A percentile compares a stretch with the other conserved stretches of the same genome.
These are phyloP conservation scores for Dichomitus squalens DNA, from an alignment of 1,284 basidiomycete genomes.

Conservation along the genomic window DNA sequence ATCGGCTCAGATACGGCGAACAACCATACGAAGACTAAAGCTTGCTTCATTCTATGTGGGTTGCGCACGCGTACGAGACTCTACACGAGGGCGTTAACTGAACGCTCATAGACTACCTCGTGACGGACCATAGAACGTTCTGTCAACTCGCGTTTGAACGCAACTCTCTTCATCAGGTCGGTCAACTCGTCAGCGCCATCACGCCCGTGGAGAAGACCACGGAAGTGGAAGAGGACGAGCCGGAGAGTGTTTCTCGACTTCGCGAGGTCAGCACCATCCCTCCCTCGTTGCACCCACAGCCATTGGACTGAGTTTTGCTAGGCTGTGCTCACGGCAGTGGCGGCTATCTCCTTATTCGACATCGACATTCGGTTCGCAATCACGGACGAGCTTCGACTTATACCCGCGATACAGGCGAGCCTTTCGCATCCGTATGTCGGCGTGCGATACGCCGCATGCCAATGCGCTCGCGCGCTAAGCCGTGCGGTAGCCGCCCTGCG, in stretches of 20 bases:
- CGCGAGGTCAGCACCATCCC: slow-evolving; percentile 55
- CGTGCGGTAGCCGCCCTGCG: slow-evolving; percentile 78
- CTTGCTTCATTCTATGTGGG: slow-evolving; percentile 69
- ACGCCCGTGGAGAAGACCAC: slow-evolving; percentile 45
- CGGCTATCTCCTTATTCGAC: slow-evolving; percentile 69
- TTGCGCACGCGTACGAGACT: too few species aligned
- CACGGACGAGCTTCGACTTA: slow-evolving; percentile 54
- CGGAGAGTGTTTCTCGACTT: slow-evolving; percentile 56
- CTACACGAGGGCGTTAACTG: not conserved
- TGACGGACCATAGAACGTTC: slow-evolving; percentile 68
- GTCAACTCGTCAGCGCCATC: slow-evolving; percentile 50
- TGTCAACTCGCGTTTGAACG: slow-evolving; percentile 67
- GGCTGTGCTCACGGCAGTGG: slow-evolving; percentile 72
- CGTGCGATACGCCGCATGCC: slow-evolving; percentile 83
- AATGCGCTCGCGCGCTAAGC: slow-evolving; percentile 80
- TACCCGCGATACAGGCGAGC: slow-evolving; percentile 57
- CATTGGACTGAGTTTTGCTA: slow-evolving; percentile 30
- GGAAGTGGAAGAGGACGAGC: slow-evolving; percentile 63
- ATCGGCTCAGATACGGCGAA: slow-evolving; percentile 47
- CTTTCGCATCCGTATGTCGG: slow-evolving; percentile 68
- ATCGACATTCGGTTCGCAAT: slow-evolving; percentile 71
- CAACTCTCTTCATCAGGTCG: slow-evolving; percentile 56
- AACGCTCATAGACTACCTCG: slow-evolving; percentile 58
- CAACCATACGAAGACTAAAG: slow-evolving; percentile 50
- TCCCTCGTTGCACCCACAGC: not conserved